phyloP scores from a whole-genome alignment of 2,329 filamentous ascomycete species.

The Drechslera avenae region DNA sequence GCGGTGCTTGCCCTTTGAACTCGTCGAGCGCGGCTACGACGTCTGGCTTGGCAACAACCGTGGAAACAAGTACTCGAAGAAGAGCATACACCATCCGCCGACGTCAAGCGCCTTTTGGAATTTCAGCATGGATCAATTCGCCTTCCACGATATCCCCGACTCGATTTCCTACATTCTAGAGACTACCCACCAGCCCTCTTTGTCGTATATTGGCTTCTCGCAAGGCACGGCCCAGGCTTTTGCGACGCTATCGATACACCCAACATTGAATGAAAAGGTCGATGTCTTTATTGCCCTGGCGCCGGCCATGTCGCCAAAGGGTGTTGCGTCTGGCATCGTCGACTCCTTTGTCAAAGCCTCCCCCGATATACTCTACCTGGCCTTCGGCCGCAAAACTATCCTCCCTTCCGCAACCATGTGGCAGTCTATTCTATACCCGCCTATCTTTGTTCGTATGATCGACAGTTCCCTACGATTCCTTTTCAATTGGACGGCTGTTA shows the following conservation, averaged over 20 bases:
- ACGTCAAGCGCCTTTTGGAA: slow-evolving; percentile 86
- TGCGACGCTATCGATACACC: slow-evolving; percentile 89
- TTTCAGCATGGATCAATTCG: slow-evolving; percentile 98
- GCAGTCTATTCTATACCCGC: slow-evolving; percentile 94
- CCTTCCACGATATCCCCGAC: slow-evolving; percentile 95
- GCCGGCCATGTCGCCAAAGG: slow-evolving; percentile 94
- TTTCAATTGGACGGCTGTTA: slow-evolving; percentile 86
- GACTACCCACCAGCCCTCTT: slow-evolving; percentile 77
- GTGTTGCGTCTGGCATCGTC: slow-evolving; percentile 86
- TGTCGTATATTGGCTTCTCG: slow-evolving; percentile 97
- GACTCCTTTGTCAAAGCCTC: slow-evolving; percentile 93
- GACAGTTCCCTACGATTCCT: slow-evolving; percentile 81
- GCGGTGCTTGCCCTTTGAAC: slow-evolving; percentile 82
- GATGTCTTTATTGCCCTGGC: slow-evolving; percentile 96
- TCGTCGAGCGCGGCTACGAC: slow-evolving; percentile 91
- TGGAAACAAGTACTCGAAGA: slow-evolving; percentile 99
- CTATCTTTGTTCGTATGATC: slow-evolving; percentile 86
- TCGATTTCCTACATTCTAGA: slow-evolving; percentile 89
- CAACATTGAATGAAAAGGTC: slow-evolving; percentile 86
- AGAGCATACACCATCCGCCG: slow-evolving; percentile 77
- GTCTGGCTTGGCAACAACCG: slow-evolving; percentile 98
- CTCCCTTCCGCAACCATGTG: slow-evolving; percentile 94
- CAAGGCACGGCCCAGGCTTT: slow-evolving; percentile 98
- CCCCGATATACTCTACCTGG: slow-evolving; percentile 86
- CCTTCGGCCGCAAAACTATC: slow-evolving; percentile 90